phyloP scores from a whole-genome alignment of 306 rosid genomes.

The Dryas alaskensis region DNA sequence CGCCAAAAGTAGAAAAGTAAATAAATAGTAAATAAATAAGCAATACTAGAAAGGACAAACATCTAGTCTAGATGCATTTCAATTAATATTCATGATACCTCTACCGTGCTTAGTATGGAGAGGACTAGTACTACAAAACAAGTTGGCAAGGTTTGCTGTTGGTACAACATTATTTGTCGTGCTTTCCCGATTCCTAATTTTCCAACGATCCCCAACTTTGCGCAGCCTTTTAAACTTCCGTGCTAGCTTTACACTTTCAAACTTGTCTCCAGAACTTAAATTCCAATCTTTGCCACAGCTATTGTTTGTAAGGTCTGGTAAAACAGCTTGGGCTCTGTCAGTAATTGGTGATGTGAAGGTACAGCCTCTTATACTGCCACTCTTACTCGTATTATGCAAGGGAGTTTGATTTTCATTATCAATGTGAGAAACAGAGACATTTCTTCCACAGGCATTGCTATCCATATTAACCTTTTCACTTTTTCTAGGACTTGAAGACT shows the following conservation, averaged over 20 bases:
- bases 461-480: slow-evolving; percentile 33
- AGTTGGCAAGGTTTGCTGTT: slow-evolving; percentile 28
- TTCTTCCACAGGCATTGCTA: slow-evolving; percentile 26
- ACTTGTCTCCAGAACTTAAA: slow-evolving; percentile 52
- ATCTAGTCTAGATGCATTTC: slow-evolving; percentile 1
- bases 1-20: neutral
- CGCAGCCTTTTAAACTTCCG: slow-evolving; percentile 72
- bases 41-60: neutral
- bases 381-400: slow-evolving; percentile 37
- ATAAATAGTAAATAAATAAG: neutral
- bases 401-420: slow-evolving; percentile 47
- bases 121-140: slow-evolving; percentile 32
- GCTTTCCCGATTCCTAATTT: slow-evolving; percentile 39
- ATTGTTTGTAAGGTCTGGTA: slow-evolving; percentile 35
- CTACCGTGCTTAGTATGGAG: slow-evolving; percentile 32
- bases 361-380: slow-evolving; percentile 39
- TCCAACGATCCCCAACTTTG: slow-evolving; percentile 48
- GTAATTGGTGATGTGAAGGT: slow-evolving; percentile 42
- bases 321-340: slow-evolving; percentile 41
- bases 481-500: slow-evolving; percentile 35
- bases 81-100: slow-evolving; percentile 43
- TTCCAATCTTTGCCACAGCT: slow-evolving; percentile 59
- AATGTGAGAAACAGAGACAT: slow-evolving; percentile 38
- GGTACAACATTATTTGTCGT: slow-evolving; percentile 24
- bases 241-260: slow-evolving; percentile 46